phyloP scores from a whole-genome alignment of 2,329 filamentous ascomycete genomes.

The Tolypocladium ovalisporum region DNA sequence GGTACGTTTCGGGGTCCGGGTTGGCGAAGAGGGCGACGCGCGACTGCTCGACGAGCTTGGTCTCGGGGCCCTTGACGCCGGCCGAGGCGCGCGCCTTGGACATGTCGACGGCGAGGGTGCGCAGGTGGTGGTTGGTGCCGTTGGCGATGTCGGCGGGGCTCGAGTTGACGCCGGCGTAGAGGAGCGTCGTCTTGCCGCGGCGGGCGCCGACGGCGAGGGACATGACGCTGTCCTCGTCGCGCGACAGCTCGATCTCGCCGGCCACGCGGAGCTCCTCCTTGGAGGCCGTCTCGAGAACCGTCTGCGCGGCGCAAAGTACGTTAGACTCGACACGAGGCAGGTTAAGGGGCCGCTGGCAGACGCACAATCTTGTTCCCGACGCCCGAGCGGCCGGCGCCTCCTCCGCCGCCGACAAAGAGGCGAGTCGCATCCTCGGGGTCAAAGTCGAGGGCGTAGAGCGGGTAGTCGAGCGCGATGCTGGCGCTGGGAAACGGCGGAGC shows the following conservation, averaged over 20 bases:
- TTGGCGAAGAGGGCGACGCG: constrained; percentile 42
- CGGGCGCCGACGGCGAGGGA: constrained; percentile 61
- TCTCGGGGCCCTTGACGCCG: constrained; percentile 16
- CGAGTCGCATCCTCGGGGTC: constrained; percentile 67
- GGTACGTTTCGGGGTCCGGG: constrained; percentile 41
- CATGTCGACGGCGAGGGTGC: constrained; percentile 55
- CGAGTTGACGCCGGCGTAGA: constrained; percentile 76
- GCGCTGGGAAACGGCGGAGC: constrained; percentile 34
- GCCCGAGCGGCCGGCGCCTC: constrained; percentile 69
- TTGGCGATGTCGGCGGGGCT: constrained; percentile 59
- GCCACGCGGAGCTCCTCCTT: constrained; percentile 52
- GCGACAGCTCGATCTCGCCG: constrained; percentile 66
- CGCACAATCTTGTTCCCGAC: constrained; percentile 79
- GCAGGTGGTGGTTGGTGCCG: constrained; percentile 75
- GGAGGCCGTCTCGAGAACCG: constrained; percentile 58
- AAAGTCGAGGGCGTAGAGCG: constrained; percentile 80
- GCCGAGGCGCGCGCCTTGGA: constrained; percentile 20
- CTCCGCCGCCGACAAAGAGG: constrained; percentile 77
- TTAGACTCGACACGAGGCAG: constrained; percentile 2
- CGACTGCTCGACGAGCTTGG: constrained; percentile 39
- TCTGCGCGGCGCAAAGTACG: constrained; percentile 35
- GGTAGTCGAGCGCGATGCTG: constrained; percentile 64
- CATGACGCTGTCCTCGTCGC: constrained; percentile 81
- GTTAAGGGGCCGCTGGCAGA: constrained; percentile 6
- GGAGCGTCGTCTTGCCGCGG: constrained; percentile 40